These are phyloP conservation scores for Kingdonia uniflora DNA, from an alignment of 164 flowering plant genomes.

Conservation along the genomic window DNA sequence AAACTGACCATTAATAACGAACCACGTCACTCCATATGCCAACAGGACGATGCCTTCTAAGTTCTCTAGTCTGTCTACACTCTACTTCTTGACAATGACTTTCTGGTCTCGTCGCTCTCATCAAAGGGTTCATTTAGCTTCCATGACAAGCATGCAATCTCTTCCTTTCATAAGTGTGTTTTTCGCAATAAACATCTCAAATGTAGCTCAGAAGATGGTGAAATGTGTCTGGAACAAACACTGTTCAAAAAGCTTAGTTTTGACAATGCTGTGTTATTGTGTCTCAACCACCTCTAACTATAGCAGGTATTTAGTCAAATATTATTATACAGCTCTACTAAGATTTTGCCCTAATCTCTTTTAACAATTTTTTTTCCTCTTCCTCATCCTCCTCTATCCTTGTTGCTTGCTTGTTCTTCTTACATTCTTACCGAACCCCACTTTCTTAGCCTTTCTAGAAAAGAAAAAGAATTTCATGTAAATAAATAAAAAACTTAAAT, in stretches of 20 bases:
- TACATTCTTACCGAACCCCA: neutral
- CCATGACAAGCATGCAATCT: constrained; percentile 4
- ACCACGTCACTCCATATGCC: constrained; percentile 3
- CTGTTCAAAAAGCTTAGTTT: neutral
- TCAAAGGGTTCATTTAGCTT: neutral
- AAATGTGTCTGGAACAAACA: neutral
- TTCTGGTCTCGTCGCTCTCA: no score
- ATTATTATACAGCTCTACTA: constrained; percentile 11
- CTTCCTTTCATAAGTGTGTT: no score
- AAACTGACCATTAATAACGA: neutral
- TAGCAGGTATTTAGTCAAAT: constrained; percentile 15
- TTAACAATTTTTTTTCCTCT: neutral
- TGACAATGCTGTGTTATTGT: no score
- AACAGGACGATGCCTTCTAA: neutral
- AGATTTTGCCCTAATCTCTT: constrained; percentile 7
- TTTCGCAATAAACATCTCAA: neutral
- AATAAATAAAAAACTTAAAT: neutral
- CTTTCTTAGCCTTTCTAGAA: neutral
- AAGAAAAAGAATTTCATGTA: neutral
- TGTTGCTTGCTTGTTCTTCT: neutral
- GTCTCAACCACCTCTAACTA: constrained; percentile 10
- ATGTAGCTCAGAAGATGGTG: neutral
- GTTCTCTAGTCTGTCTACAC: no score
- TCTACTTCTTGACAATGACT: no score
- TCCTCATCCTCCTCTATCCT: neutral